Conservation (phyloP, 2,329 filamentous ascomycete genomes). For the Apiospora saccharicola region DNA sequence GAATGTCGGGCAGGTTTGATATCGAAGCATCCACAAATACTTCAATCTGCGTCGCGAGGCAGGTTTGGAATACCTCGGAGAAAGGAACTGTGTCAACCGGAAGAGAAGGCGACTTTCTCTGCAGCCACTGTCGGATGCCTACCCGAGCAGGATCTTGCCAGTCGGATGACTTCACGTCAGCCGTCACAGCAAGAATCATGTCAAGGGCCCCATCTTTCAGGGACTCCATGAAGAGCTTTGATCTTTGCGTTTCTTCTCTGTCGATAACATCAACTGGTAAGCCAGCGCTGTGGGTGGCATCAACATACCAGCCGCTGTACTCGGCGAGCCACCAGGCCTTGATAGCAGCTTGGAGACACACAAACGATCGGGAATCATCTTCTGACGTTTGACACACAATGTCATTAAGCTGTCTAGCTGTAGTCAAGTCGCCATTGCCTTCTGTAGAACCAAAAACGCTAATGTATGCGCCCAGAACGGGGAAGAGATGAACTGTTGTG, state of each 20-base stretch:
- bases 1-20: slow-evolving; percentile 90
- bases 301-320: slow-evolving; percentile 88
- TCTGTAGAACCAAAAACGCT: slow-evolving; percentile 81
- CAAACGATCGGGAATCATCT: slow-evolving; percentile 73
- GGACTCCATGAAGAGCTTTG: slow-evolving; percentile 76
- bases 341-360: slow-evolving; percentile 80
- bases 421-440: slow-evolving; percentile 69
- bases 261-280: slow-evolving; percentile 70
- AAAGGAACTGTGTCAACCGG: slow-evolving; percentile 73
- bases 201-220: slow-evolving; percentile 92
- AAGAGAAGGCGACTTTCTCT: slow-evolving; percentile 78
- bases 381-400: slow-evolving; percentile 72
- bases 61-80: slow-evolving; percentile 73
- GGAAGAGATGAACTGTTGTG: slow-evolving; percentile 77
- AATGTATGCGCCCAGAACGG: slow-evolving; percentile 79
- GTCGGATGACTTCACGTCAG: slow-evolving; percentile 79
- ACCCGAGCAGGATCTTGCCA: slow-evolving; percentile 89
- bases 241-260: slow-evolving; percentile 73
- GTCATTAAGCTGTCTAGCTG: slow-evolving; percentile 74
- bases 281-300: slow-evolving; percentile 68
- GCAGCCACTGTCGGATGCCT: slow-evolving; percentile 81
- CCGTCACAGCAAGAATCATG: slow-evolving; percentile 84
- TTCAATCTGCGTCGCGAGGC: slow-evolving; percentile 83
- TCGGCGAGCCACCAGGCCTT: slow-evolving; percentile 90
- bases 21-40: slow-evolving; percentile 92